phyloP scores from a whole-genome alignment of 2,329 filamentous ascomycete genomes.

The Phymatotrichopsis omnivora region DNA sequence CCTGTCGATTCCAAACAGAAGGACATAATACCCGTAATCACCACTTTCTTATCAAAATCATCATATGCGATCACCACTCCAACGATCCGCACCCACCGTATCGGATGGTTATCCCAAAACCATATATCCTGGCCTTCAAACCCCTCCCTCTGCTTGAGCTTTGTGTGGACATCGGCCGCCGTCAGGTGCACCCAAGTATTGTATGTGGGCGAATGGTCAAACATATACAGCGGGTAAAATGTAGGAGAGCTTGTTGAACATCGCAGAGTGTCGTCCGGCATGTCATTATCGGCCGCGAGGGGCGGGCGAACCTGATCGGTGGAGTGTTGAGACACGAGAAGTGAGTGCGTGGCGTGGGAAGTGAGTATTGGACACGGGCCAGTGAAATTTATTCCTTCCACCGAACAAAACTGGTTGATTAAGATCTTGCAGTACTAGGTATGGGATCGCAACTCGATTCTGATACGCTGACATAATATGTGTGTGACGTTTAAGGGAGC shows the following conservation, averaged over 20 bases:
- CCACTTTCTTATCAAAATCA: slow-evolving; percentile 36
- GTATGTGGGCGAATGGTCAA: slow-evolving; percentile 51
- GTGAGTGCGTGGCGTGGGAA: not conserved
- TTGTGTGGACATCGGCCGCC: slow-evolving; percentile 41
- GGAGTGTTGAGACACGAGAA: not conserved
- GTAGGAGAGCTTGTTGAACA: slow-evolving; percentile 29
- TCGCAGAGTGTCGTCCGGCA: slow-evolving; percentile 28
- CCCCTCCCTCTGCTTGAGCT: slow-evolving; percentile 41
- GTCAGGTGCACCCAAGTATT: slow-evolving; percentile 50
- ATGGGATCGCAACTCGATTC: too few relatives aligned
- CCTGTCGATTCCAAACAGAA: not conserved
- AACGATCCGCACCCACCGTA: slow-evolving; percentile 62
- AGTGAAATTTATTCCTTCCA: too few relatives aligned
- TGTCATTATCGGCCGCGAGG: not conserved
- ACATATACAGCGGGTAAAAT: slow-evolving; percentile 52
- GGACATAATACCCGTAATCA: slow-evolving; percentile 5
- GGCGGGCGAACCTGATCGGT: not conserved
- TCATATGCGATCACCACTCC: slow-evolving; percentile 58
- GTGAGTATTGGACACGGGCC: too few relatives aligned
- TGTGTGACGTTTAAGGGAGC: too few relatives aligned
- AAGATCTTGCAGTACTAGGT: too few relatives aligned
- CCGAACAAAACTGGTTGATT: too few relatives aligned
- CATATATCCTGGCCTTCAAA: slow-evolving; percentile 51
- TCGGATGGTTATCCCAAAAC: slow-evolving; percentile 58
- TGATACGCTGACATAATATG: too few relatives aligned